A percentile compares a stretch with the other conserved stretches of the same genome.
Evolutionary conservation across 192 early-diverging fungal species (phyloP).

Genomic region (Umbelopsis ramanniana): DNA sequence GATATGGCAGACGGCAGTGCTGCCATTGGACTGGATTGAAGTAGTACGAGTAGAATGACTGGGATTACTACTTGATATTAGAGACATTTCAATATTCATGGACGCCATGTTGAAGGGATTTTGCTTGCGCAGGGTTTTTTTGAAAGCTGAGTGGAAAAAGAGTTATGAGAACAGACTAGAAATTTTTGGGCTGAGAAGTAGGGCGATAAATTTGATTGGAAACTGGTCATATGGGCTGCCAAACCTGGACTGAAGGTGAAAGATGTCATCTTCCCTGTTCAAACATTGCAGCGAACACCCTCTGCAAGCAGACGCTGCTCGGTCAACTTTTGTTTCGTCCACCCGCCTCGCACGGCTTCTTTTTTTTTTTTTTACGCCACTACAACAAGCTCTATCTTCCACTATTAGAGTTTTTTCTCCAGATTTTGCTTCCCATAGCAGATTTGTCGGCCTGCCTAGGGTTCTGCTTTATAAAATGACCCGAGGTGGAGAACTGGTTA

Average conservation of each 20-base stretch:
- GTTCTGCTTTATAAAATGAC: no score
- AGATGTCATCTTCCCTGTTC: no score
- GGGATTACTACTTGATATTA: conserved; percentile 18
- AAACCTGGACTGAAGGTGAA: not conserved
- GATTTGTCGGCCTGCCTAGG: no score
- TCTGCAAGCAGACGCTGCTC: no score
- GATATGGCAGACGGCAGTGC: conserved; percentile 11
- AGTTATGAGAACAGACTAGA: not conserved
- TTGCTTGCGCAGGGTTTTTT: not conserved
- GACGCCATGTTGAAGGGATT: not conserved
- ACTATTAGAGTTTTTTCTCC: no score
- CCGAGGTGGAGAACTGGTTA: no score
- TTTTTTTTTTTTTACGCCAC: no score
- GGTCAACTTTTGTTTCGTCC: no score
- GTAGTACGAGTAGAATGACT: not conserved
- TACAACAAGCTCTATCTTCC: no score
- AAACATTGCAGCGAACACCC: no score
- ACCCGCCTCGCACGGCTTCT: no score
- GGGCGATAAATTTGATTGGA: conserved; percentile 5
- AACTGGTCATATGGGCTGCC: not conserved
- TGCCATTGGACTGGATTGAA: not conserved
- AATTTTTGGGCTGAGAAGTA: not conserved
- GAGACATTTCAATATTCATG: conserved; percentile 19
- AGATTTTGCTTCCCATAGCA: no score
- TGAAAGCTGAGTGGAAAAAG: conserved; percentile 19